Conservation (phyloP, 2,329 filamentous ascomycete species). For the Pestalotiopsis sp. region DNA sequence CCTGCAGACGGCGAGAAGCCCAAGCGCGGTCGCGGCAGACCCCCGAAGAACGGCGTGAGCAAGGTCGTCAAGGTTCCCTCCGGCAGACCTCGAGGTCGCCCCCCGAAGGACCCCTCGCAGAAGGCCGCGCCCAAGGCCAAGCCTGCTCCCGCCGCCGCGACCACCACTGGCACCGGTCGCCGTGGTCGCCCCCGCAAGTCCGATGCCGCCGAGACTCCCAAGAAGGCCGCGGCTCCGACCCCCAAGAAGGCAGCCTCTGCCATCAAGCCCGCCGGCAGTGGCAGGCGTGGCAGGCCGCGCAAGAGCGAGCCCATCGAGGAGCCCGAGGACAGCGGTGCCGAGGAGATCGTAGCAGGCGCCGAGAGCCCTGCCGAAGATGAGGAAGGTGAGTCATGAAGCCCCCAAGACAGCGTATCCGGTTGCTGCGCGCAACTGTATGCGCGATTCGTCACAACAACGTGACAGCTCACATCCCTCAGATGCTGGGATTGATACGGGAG, state of each 20-base stretch:
- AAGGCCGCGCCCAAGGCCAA: conserved; percentile 25
- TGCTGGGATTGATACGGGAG: conserved; percentile 19
- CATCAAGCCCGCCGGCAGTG: conserved; percentile 24
- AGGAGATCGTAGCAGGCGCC: conserved; percentile 19
- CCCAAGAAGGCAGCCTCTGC: conserved; percentile 13
- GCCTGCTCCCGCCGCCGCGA: conserved; percentile 1
- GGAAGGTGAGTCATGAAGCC: conserved; percentile 1
- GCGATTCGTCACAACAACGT: conserved; percentile 4
- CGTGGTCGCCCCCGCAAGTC: conserved; percentile 37
- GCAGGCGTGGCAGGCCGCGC: conserved; percentile 22
- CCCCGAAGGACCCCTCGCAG: conserved; percentile 41
- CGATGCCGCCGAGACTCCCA: conserved; percentile 23
- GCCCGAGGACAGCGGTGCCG: conserved; percentile 25
- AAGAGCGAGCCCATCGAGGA: conserved; percentile 23
- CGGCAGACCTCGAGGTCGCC: conserved; percentile 50
- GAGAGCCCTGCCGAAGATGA: conserved; percentile 18
- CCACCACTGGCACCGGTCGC: conserved; percentile 18
- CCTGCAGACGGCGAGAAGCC: conserved; percentile 16
- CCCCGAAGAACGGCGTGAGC: conserved; percentile 40
- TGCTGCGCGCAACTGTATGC: not conserved
- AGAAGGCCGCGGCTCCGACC: conserved; percentile 28
- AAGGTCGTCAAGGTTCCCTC: conserved; percentile 34
- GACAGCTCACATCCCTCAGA: conserved; percentile 12
- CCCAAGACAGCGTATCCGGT: not conserved
- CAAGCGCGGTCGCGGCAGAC: conserved; percentile 40